Conservation (phyloP, 2,329 filamentous ascomycete genomes). For the Colletotrichum abscissum region DNA sequence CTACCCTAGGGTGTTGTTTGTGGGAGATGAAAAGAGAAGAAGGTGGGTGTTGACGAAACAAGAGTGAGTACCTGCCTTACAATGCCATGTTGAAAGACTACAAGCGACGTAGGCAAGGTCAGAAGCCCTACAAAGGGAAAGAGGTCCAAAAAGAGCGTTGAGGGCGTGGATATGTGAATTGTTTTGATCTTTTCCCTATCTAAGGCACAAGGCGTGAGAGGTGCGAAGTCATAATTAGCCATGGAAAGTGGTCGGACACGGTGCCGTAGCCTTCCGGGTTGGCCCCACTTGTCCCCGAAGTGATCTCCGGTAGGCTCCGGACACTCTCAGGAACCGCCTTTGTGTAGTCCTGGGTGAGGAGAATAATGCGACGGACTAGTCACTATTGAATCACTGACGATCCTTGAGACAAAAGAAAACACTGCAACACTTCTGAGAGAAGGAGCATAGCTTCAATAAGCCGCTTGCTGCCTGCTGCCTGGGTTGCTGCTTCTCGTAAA, state of each 20-base stretch:
- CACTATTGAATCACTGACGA: too few species aligned
- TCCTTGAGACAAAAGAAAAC: too few species aligned
- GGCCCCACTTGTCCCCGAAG: conserved; percentile 1
- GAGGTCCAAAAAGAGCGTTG: neutral
- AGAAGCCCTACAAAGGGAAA: neutral
- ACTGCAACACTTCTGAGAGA: too few species aligned
- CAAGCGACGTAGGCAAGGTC: neutral
- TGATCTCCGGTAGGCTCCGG: neutral
- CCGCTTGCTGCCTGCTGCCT: neutral
- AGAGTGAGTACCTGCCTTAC: neutral
- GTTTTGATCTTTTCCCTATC: too few species aligned
- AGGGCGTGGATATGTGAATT: neutral
- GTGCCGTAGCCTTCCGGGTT: neutral
- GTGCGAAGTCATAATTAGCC: neutral
- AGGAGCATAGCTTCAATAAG: neutral
- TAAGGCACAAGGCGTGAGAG: accelerated
- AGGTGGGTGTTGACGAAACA: neutral
- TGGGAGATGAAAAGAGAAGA: neutral
- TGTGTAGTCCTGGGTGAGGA: neutral
- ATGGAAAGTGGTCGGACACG: neutral
- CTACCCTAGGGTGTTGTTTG: neutral
- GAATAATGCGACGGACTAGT: too few species aligned
- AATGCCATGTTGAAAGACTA: neutral
- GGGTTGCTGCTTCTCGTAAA: too few species aligned
- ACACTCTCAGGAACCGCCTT: neutral